Evolutionary conservation across 1,139 yeast species (phyloP).

Genomic region (Maudiozyma humilis): DNA sequence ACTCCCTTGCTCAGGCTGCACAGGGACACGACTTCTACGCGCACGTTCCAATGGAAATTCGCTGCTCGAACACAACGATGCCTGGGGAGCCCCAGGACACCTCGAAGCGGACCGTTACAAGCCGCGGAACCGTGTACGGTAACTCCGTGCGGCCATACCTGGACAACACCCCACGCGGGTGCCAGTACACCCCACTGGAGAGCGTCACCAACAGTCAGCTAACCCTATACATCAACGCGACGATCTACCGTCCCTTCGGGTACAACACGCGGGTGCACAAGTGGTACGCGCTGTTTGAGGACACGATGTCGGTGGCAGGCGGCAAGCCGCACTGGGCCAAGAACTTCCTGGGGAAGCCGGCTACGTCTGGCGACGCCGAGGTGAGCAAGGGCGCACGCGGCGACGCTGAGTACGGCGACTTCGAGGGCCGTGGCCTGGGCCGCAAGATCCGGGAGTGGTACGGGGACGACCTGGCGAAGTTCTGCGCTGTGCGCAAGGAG

Average conservation of each 20-base stretch:
- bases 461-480: constrained; percentile 58
- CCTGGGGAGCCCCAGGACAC: constrained; percentile 36
- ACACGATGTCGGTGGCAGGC: constrained; percentile 62
- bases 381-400: too few relatives aligned
- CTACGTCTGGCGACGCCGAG: constrained; percentile 30
- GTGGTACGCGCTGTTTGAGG: constrained; percentile 83
- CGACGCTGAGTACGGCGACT: constrained; percentile 41
- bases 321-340: constrained; percentile 99
- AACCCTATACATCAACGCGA: constrained; percentile 83
- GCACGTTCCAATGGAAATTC: constrained; percentile 91
- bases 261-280: constrained; percentile 63
- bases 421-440: constrained; percentile 75
- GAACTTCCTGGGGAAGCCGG: constrained; percentile 68
- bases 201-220: constrained; percentile 68
- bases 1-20: constrained; percentile 56
- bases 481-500: constrained; percentile 51
- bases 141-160: constrained; percentile 72
- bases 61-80: constrained; percentile 79
- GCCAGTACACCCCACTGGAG: constrained; percentile 45
- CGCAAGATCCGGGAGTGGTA: constrained; percentile 69
- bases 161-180: constrained; percentile 62
- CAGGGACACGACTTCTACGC: constrained; percentile 58
- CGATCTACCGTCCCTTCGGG: constrained; percentile 89
- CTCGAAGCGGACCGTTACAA: constrained; percentile 35
- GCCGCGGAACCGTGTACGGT: constrained; percentile 77